A percentile compares a stretch with the other conserved stretches of the same genome.
These are phyloP conservation scores for Tremellales sp. DNA, from an alignment of 1,284 basidiomycete genomes.

Conservation along the genomic window DNA sequence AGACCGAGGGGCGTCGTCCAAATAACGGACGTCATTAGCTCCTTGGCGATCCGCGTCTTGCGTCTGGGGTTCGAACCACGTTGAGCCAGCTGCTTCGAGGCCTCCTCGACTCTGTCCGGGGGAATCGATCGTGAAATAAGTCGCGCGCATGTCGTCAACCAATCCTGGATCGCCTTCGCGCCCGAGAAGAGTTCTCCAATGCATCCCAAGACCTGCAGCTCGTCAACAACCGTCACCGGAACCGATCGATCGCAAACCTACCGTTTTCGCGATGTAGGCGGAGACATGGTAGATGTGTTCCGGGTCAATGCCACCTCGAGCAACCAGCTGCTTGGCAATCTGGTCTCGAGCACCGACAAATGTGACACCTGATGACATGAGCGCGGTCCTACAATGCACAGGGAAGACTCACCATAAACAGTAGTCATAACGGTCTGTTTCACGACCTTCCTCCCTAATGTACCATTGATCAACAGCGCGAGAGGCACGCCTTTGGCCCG, in stretches of 20 bases:
- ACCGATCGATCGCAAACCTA: slow-evolving; percentile 37
- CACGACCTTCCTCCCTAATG: slow-evolving; percentile 89
- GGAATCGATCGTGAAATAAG: slow-evolving; percentile 87
- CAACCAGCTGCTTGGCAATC: slow-evolving; percentile 83
- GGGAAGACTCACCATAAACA: slow-evolving; percentile 81
- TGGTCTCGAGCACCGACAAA: slow-evolving; percentile 93
- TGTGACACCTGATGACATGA: slow-evolving; percentile 59
- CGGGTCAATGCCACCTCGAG: slow-evolving; percentile 66
- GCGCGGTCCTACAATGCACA: not conserved
- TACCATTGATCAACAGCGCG: slow-evolving; percentile 68
- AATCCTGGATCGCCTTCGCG: slow-evolving; percentile 86
- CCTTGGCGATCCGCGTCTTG: slow-evolving; percentile 59
- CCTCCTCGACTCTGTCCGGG: slow-evolving; percentile 62
- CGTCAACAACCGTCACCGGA: slow-evolving; percentile 5
- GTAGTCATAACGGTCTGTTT: slow-evolving; percentile 99
- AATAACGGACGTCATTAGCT: slow-evolving; percentile 92
- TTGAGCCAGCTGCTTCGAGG: slow-evolving; percentile 22
- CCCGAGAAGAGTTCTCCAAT: slow-evolving; percentile 93
- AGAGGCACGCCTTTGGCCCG: slow-evolving; percentile 55
- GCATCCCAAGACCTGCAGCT: slow-evolving; percentile 61
- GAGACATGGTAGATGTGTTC: slow-evolving; percentile 74
- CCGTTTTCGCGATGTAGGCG: slow-evolving; percentile 75
- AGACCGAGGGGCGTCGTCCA: slow-evolving; percentile 95
- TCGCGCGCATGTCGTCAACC: slow-evolving; percentile 78
- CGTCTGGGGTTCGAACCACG: slow-evolving; percentile 7